Evolutionary conservation across 2,329 filamentous ascomycete species (phyloP).

Genomic region (Septoria petroselini): DNA sequence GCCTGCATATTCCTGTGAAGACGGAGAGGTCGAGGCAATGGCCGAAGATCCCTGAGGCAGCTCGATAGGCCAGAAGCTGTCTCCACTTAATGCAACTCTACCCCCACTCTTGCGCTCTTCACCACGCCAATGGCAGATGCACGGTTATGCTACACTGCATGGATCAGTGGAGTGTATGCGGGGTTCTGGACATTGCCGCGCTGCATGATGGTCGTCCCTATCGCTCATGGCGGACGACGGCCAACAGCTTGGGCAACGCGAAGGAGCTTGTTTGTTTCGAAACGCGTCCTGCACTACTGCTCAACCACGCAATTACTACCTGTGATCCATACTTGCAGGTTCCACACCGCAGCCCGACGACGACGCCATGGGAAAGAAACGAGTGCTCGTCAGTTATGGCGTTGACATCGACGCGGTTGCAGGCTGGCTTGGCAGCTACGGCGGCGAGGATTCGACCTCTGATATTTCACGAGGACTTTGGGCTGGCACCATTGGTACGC

Average conservation of each 20-base stretch:
- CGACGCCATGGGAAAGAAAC: slow-evolving; percentile 29
- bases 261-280: no score
- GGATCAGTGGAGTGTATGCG: no score
- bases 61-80: background rate
- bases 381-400: slow-evolving; percentile 30
- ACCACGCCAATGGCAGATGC: no score
- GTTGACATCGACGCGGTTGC: slow-evolving; percentile 71
- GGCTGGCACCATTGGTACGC: slow-evolving; percentile 62
- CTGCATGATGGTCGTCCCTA: no score
- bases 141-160: no score
- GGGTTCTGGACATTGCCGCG: no score
- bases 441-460: slow-evolving; percentile 66
- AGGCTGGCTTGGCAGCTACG: slow-evolving; percentile 71
- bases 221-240: no score
- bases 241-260: no score
- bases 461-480: slow-evolving; percentile 68
- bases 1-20: background rate
- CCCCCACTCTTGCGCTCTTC: background rate
- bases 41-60: background rate
- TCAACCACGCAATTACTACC: no score
- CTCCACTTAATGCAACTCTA: background rate
- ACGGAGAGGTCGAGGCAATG: background rate
- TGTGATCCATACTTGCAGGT: no score
- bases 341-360: no score
- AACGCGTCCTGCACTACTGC: no score